Conservation (phyloP, 129 eudicot genomes). For the Kitagawia praeruptora region DNA sequence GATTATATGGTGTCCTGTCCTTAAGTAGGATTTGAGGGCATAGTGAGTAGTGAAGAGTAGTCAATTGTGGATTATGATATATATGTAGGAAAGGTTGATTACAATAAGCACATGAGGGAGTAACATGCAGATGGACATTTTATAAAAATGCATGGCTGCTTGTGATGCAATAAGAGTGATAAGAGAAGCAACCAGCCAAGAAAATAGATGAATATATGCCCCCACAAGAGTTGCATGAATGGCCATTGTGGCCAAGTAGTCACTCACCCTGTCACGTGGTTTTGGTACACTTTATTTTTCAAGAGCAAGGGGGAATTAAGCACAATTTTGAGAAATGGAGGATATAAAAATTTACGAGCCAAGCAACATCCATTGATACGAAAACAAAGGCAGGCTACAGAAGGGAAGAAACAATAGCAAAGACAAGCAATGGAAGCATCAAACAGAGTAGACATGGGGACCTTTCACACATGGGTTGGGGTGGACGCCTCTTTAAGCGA, state of each 20-base stretch:
- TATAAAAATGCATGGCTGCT: neutral
- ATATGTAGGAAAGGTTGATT: conserved; percentile 36
- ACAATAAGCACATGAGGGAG: conserved; percentile 69
- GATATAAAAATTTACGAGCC: neutral
- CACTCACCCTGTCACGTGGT: conserved; percentile 53
- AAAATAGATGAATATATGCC: neutral
- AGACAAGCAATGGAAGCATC: conserved; percentile 40
- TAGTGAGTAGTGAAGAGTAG: conserved; percentile 20
- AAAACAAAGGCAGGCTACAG: conserved; percentile 13
- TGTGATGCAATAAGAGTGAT: neutral
- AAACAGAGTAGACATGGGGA: conserved; percentile 29
- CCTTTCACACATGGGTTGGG: conserved; percentile 77
- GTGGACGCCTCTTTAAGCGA: conserved; percentile 34
- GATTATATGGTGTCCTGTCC: neutral
- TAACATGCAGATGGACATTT: conserved; percentile 52
- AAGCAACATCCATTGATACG: neutral
- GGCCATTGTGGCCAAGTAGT: conserved; percentile 46
- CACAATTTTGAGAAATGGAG: neutral
- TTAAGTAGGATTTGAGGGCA: neutral
- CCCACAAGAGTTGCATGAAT: conserved; percentile 24
- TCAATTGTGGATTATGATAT: conserved; percentile 31
- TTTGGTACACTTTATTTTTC: neutral
- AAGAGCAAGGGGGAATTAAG: neutral
- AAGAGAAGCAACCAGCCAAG: neutral
- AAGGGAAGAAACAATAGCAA: conserved; percentile 41